Evolutionary conservation across 2,329 filamentous ascomycete genomes (phyloP), one percentile per base, ranked within the genome.

Genomic region (Aspergillus luchuensis): DNA sequence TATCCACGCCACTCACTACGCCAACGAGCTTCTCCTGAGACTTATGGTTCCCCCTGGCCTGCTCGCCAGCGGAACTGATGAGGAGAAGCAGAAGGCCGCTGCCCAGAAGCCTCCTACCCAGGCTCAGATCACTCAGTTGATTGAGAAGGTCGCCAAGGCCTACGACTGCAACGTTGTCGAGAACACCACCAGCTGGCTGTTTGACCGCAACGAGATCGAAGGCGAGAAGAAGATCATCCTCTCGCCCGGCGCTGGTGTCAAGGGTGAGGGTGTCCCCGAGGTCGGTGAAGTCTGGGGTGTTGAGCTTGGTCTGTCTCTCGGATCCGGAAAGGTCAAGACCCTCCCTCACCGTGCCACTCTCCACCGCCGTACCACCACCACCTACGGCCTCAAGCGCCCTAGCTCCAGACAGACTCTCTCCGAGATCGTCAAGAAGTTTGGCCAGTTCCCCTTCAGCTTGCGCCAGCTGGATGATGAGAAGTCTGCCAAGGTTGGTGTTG

Each of bases 181-280:
- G 86, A 96, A 93, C 85, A 99, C 95, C 65, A 99, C 95, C 47
- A 96, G 91, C 74, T 99, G 95, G 93, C 81, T 92, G 63, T 98
- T 99, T 76, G 92, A 92, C 74, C 91, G 91, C 77, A 97, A 98
- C 80, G 95, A 99, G 80, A 98, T 99, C 66, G 95, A 99, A 83
- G 91, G 91, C 72, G 88, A 90, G 84, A 97, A 97, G 89, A 98
- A 97, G 87, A 97, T 99, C 74, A 95, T 99, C 68, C 83, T 99
- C 60, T 86, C 92, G 39, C 78, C 79, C 23, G 91, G 92, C 36
- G 86, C 97, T 72, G 91, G 91, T 67, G 88, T 90, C 74, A 96
- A 92, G 82, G 94, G 94, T 59, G 95, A 99, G 63, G 95, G 95
- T 73, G 79, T 87, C 60, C 91, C 95, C 60, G 94, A 96, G 73